Base-by-base conservation (phyloP, 371 early-diverging fungal species). In the Mortierella sp. region DNA sequence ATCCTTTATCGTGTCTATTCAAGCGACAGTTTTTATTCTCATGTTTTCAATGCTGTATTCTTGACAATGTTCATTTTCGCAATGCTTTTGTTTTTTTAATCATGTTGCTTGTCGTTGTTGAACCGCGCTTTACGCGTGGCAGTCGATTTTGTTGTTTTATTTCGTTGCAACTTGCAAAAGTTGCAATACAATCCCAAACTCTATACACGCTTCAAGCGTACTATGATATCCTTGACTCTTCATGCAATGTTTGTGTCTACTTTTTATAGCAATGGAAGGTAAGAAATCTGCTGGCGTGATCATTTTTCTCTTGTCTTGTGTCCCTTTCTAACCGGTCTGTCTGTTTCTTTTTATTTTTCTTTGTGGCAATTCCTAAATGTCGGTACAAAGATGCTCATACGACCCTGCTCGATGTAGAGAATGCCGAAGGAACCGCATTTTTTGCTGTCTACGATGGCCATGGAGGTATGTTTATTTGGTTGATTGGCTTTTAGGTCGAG, bases 401-500 rank as follows among this genome's bases (percentile, higher is more conserved):
- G 4, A 94, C 96, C 31, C 74, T 95, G 61, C 87, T 96, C 34
- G 87, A 89, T 57, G 79, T 96, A 31, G 72, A 64, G 40, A 67
- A 68, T 29, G 70, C 75, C 6, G 37, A 84, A n/a, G 86, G 85
- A 28, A 75, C 79, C 59, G 87, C 93, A 13, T 97, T 97, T 85
- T 98, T 96, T 87, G 96, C 91, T 29, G 97, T 97, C 2, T 97
- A 92, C 78, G 99, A 98, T 83, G 99, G 99, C 4, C 99, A 98
- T 83, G 98, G 99, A 76, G 99, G 95, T 84, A 87, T 22, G 62
- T 29, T 64, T 3, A 19, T 22, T 17, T 34, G 22, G n/a, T 22
- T 32, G n/a, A 5, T 51, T 51, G 6, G 51, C 26, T 51, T 9
- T 7, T 51, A 23, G 6, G 51, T 51, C 2, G 43, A 9, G 3